phyloP scores from a whole-genome alignment of 2,329 filamentous ascomycete genomes.

The Epichloe hybrida region DNA sequence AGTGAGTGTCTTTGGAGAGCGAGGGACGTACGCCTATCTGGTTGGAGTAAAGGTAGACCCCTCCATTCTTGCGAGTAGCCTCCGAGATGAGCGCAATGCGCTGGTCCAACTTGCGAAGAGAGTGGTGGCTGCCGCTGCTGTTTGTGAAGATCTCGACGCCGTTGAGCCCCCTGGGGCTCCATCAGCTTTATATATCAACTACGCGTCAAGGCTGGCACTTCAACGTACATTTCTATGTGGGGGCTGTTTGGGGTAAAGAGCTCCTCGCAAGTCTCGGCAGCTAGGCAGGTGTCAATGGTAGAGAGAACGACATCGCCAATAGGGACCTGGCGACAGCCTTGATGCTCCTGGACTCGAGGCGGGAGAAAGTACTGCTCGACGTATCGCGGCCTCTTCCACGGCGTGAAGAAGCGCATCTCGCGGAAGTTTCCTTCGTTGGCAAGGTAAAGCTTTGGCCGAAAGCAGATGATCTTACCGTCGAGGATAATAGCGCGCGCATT shows the following conservation, averaged over 20 bases:
- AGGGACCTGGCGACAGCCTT: slow-evolving; percentile 21
- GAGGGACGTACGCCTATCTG: slow-evolving; percentile 1
- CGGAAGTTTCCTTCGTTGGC: slow-evolving; percentile 24
- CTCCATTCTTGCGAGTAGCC: slow-evolving; percentile 4
- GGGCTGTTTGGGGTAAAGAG: slow-evolving; percentile 3
- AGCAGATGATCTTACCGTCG: slow-evolving; percentile 54
- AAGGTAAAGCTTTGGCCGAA: slow-evolving; percentile 26
- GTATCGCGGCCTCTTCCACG: slow-evolving; percentile 21
- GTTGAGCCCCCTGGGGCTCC: slow-evolving; percentile 1
- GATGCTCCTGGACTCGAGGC: slow-evolving; percentile 15
- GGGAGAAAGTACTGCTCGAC: slow-evolving; percentile 23
- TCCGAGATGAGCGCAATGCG: slow-evolving; percentile 4
- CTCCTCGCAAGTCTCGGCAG: slow-evolving; percentile 4
- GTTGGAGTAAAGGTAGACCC: slow-evolving; percentile 4
- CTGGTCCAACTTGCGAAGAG: slow-evolving; percentile 4
- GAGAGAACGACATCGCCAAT: slow-evolving; percentile 26
- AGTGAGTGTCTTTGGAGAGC: neutral
- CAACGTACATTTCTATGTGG: slow-evolving; percentile 12
- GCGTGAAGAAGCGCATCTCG: slow-evolving; percentile 24
- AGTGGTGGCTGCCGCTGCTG: slow-evolving; percentile 5
- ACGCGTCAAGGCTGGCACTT: neutral
- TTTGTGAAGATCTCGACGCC: slow-evolving; percentile 6
- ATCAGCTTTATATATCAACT: neutral
- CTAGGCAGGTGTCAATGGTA: slow-evolving; percentile 28
- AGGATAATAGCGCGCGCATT: slow-evolving; percentile 12